Evolutionary conservation across 345 rosid genomes (phyloP).

Genomic region (Eutrema heterophyllum): DNA sequence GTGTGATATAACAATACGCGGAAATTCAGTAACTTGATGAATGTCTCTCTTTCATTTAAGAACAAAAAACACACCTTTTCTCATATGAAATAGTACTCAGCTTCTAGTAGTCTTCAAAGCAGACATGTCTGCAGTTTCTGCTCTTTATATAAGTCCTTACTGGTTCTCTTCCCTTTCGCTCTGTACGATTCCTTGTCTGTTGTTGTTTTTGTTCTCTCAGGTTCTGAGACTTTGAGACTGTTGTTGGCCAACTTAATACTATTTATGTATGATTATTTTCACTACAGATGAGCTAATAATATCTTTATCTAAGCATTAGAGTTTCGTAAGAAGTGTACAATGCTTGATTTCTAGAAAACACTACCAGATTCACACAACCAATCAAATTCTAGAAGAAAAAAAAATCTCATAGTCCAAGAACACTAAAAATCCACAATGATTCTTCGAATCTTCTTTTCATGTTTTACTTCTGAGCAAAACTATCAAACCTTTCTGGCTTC

Average conservation of each 20-base stretch:
- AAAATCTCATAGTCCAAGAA: too few relatives aligned
- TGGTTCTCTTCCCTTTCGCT: not conserved
- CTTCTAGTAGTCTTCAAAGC: not conserved
- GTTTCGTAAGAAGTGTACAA: too few relatives aligned
- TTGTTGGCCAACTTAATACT: not conserved
- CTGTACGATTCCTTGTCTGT: not conserved
- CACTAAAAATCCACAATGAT: too few relatives aligned
- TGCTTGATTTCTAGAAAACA: too few relatives aligned
- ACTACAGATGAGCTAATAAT: not conserved
- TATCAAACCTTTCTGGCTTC: too few relatives aligned
- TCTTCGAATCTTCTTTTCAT: too few relatives aligned
- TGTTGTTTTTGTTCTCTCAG: conserved; percentile 3
- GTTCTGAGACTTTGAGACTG: conserved; percentile 10
- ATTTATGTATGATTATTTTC: not conserved
- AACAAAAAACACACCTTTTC: not conserved
- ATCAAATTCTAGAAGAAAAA: too few relatives aligned
- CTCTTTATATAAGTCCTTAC: conserved; percentile 8
- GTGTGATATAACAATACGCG: not conserved
- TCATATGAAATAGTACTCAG: not conserved
- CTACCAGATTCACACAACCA: too few relatives aligned
- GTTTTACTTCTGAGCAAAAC: too few relatives aligned
- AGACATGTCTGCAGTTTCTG: not conserved
- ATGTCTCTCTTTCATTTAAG: not conserved
- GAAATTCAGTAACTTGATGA: conserved; percentile 1
- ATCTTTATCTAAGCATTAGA: not conserved